Percentiles rank a stretch among this genome's conserved stretches.
Conservation (phyloP, 169 alveolate species). For the Amoebophrya sp. region DNA sequence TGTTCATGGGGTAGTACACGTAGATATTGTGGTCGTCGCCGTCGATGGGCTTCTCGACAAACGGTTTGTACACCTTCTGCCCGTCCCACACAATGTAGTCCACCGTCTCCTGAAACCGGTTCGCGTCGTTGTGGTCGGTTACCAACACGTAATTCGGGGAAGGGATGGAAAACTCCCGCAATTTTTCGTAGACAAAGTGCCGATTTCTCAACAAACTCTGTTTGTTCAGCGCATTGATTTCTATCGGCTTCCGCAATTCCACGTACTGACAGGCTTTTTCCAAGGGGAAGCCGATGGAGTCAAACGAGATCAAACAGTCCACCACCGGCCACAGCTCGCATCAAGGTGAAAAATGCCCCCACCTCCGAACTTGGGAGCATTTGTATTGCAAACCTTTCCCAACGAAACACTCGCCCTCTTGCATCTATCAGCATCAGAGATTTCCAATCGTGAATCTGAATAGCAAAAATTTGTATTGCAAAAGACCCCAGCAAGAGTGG, state of each 20-base stretch:
- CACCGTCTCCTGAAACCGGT: constrained; percentile 49
- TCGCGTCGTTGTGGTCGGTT: constrained; percentile 69
- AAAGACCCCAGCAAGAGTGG: too few species aligned
- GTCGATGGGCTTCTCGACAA: constrained; percentile 91
- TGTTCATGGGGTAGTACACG: constrained; percentile 84
- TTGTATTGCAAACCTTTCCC: too few species aligned
- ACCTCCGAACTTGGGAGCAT: too few species aligned
- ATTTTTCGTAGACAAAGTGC: constrained; percentile 62
- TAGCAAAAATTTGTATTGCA: too few species aligned
- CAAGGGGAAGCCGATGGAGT: constrained; percentile 79
- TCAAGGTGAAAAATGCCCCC: too few species aligned
- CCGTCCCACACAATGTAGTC: constrained; percentile 41
- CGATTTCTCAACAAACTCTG: constrained; percentile 63
- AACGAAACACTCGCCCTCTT: too few species aligned
- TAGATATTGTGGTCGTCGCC: constrained; percentile 96
- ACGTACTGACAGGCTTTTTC: constrained; percentile 69
- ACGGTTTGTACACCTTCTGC: constrained; percentile 75
- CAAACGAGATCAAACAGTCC: constrained; percentile 81
- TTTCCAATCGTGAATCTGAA: too few species aligned
- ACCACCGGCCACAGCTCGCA: constrained; percentile 79
- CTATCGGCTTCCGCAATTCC: constrained; percentile 60
- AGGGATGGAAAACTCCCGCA: constrained; percentile 60
- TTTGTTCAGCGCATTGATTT: constrained; percentile 59
- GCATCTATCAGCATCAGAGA: too few species aligned
- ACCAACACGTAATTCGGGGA: constrained; percentile 74